These are phyloP conservation scores for Apiotrichum porosum DNA, from an alignment of 1,284 basidiomycete species.

Conservation along the genomic window DNA sequence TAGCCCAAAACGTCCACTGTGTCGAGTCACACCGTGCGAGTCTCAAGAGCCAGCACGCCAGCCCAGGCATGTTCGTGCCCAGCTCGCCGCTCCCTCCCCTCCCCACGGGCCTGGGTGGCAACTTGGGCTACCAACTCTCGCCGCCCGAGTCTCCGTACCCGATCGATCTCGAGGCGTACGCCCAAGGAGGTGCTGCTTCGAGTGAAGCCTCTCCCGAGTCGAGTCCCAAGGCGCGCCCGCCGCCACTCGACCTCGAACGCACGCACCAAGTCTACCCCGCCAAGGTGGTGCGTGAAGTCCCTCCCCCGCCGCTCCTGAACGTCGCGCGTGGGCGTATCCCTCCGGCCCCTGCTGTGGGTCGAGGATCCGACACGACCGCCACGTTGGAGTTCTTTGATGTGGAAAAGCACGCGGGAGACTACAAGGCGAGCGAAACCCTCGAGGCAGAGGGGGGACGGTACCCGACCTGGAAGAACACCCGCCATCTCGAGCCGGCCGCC, in stretches of 20 bases:
- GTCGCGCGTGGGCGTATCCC: background rate
- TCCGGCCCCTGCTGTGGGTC: background rate
- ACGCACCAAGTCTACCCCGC: constrained; percentile 15
- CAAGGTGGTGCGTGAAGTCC: background rate
- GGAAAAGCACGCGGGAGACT: too few relatives aligned
- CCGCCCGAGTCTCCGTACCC: background rate
- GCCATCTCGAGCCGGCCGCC: too few relatives aligned
- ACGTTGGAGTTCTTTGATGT: too few relatives aligned
- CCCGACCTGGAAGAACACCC: background rate
- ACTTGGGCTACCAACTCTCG: background rate
- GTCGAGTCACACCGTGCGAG: background rate
- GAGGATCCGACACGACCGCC: constrained; percentile 14
- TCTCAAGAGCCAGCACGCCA: too few relatives aligned
- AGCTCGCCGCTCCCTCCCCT: background rate
- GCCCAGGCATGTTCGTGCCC: background rate
- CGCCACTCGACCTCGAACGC: constrained; percentile 28
- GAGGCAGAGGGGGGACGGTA: constrained; percentile 2
- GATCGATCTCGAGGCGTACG: constrained; percentile 1
- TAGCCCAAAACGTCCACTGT: background rate
- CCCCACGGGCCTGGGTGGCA: too few relatives aligned
- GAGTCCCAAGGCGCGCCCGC: constrained; percentile 11
- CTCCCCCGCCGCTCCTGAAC: background rate
- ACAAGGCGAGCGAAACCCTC: too few relatives aligned
- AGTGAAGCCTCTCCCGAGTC: background rate
- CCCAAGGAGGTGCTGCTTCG: background rate